These are phyloP conservation scores for Boeremia exigua DNA, from an alignment of 2,329 filamentous ascomycete species.

Conservation along the genomic window DNA sequence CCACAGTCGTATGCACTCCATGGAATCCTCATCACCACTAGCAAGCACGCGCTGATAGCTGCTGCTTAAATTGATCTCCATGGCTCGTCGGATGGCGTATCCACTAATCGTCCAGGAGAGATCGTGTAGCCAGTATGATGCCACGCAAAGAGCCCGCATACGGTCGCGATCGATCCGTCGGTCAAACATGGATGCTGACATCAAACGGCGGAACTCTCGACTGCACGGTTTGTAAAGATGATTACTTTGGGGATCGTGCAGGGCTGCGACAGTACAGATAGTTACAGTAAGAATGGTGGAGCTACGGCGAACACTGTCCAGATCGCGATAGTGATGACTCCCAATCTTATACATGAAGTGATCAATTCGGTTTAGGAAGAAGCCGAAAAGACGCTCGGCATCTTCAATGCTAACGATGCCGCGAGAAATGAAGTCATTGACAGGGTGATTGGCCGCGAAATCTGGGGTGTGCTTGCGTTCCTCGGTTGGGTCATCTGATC, in stretches of 20 bases:
- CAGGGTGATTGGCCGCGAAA: conserved; percentile 16
- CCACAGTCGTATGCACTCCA: conserved; percentile 65
- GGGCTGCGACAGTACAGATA: conserved; percentile 63
- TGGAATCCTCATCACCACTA: conserved; percentile 52
- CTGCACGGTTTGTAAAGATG: conserved; percentile 61
- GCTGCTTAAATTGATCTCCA: conserved; percentile 55
- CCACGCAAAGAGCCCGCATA: conserved; percentile 65
- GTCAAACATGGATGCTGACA: conserved; percentile 64
- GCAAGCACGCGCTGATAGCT: conserved; percentile 52
- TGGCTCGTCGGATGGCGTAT: conserved; percentile 58
- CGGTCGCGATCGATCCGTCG: conserved; percentile 64
- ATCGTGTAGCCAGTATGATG: conserved; percentile 68
- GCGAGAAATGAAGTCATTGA: conserved; percentile 58
- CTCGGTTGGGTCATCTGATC: conserved; percentile 50
- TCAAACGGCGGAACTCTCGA: conserved; percentile 62
- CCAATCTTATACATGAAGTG: conserved; percentile 57
- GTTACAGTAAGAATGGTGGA: conserved; percentile 63
- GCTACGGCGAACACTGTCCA: conserved; percentile 57
- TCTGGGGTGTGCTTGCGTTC: conserved; percentile 28
- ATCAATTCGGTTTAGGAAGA: conserved; percentile 54
- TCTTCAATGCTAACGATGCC: conserved; percentile 54
- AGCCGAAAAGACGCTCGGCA: conserved; percentile 50
- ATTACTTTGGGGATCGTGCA: conserved; percentile 63
- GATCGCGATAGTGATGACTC: conserved; percentile 52
- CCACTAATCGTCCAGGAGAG: conserved; percentile 68